Percentiles rank a stretch among this genome's conserved stretches.
Evolutionary conservation across 305 asterid species (phyloP).

Genomic region (Rubia tinctorum): DNA sequence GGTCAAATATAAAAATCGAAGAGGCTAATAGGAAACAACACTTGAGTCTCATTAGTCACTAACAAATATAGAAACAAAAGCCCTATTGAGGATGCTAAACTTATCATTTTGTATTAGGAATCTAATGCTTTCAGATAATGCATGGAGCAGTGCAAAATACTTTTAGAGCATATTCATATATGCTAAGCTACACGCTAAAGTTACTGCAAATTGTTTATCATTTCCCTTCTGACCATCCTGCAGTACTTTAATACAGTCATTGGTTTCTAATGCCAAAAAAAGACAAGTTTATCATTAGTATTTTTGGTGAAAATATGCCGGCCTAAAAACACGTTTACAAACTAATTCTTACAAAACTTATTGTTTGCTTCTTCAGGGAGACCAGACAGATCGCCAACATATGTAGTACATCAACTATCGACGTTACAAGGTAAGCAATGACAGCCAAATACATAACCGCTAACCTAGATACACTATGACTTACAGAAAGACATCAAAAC

Average conservation of each 20-base stretch:
- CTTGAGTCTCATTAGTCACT: not conserved
- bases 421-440: constrained; percentile 40
- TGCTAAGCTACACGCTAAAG: not conserved
- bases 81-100: not conserved
- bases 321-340: not conserved
- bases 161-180: not conserved
- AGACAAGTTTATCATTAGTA: not conserved
- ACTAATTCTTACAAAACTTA: not conserved
- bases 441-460: not conserved
- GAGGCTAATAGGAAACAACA: not conserved
- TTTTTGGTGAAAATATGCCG: not conserved
- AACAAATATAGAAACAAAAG: not conserved
- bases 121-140: constrained; percentile 5
- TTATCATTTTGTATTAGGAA: not conserved
- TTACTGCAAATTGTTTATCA: not conserved
- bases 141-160: not conserved
- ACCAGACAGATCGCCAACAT: constrained; percentile 39
- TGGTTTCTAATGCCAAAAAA: not conserved
- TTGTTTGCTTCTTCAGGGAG: constrained; percentile 38
- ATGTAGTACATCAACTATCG: constrained; percentile 32
- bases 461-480: not conserved
- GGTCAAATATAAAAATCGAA: not conserved
- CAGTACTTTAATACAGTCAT: not conserved
- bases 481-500: too few relatives aligned
- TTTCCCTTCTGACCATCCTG: not conserved